Conservation (phyloP, 441 rosid species). For the Populus hybrid region DNA sequence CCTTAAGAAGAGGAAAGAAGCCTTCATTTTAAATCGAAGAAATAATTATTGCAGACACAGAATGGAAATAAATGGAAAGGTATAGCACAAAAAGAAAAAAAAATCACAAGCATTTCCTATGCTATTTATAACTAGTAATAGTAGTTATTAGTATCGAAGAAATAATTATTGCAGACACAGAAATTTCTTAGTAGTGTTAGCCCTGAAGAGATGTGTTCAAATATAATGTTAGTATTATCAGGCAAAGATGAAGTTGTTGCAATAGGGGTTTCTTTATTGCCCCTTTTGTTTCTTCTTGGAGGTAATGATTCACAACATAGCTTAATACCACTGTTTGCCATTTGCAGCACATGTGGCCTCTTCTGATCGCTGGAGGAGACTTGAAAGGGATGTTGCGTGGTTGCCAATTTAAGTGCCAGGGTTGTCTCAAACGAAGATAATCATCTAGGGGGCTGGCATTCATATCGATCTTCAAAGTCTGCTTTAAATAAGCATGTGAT, state of each 20-base stretch:
- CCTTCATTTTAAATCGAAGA: background rate
- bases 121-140: background rate
- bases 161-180: background rate
- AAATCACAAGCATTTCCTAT: background rate
- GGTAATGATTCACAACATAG: background rate
- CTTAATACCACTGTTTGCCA: constrained; percentile 5
- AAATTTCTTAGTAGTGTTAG: background rate
- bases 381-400: constrained; percentile 71
- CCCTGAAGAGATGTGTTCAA: background rate
- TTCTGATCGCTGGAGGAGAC: constrained; percentile 81
- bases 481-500: constrained; percentile 79
- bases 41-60: no score
- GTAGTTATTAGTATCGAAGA: background rate
- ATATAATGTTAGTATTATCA: background rate
- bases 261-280: background rate
- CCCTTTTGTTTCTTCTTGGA: background rate
- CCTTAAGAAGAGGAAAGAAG: background rate
- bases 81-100: background rate
- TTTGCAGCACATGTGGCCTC: constrained; percentile 93
- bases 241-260: no score
- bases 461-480: constrained; percentile 84
- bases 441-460: constrained; percentile 86
- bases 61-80: background rate
- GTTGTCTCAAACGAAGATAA: constrained; percentile 91
- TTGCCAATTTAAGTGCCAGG: constrained; percentile 89